phyloP scores from a whole-genome alignment of 768 basidiomycete species.

The Lentinula sp. region DNA sequence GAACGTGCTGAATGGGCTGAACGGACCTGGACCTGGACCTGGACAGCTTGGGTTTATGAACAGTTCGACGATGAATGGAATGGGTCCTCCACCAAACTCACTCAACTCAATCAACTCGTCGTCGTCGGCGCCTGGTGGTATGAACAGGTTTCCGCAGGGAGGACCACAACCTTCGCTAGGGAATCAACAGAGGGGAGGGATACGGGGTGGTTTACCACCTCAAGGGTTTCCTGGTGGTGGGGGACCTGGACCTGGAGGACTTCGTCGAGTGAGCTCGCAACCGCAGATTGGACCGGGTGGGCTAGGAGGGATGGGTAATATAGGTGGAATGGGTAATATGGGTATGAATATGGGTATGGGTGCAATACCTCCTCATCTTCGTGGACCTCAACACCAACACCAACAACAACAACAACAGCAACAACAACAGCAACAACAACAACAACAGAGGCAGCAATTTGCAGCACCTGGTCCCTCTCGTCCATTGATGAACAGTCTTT shows the following conservation, averaged over 20 bases:
- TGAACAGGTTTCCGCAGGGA: no score
- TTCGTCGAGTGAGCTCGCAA: slow-evolving; percentile 57
- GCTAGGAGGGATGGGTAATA: background rate
- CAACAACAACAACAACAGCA: slow-evolving; percentile 26
- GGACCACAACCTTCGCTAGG: slow-evolving; percentile 11
- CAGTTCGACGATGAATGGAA: no score
- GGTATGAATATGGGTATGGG: slow-evolving; percentile 36
- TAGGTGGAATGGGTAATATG: slow-evolving; percentile 20
- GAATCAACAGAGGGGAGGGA: slow-evolving; percentile 10
- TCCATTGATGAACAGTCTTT: slow-evolving; percentile 43
- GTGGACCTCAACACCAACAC: slow-evolving; percentile 18
- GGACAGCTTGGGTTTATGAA: no score
- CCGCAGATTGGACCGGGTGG: slow-evolving; percentile 16
- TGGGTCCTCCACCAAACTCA: no score
- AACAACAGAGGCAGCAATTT: slow-evolving; percentile 31
- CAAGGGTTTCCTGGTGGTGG: background rate
- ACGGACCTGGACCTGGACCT: no score
- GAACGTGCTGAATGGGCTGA: no score
- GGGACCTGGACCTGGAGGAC: slow-evolving; percentile 7
- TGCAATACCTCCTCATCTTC: slow-evolving; percentile 30
- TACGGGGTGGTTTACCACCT: background rate
- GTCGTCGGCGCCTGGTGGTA: no score
- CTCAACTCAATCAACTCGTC: no score
- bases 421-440: slow-evolving; percentile 27
- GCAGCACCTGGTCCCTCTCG: slow-evolving; percentile 17